These are phyloP conservation scores for Fonsecaea erecta DNA, from an alignment of 2,329 filamentous ascomycete genomes.

Conservation along the genomic window DNA sequence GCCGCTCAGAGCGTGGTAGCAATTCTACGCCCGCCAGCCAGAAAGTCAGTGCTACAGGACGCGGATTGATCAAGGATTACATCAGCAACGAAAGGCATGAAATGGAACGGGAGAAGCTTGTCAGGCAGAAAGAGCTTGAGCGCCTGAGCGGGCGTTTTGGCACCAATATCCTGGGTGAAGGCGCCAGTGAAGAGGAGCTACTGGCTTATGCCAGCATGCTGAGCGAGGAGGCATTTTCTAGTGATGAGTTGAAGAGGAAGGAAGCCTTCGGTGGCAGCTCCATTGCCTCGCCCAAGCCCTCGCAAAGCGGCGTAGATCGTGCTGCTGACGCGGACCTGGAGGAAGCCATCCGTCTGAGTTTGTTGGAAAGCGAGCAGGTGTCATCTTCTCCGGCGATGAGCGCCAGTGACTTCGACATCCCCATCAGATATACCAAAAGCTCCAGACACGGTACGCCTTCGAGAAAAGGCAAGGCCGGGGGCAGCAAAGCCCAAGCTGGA, in stretches of 20 bases:
- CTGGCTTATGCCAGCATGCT: conserved; percentile 66
- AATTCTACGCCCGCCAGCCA: conserved; percentile 60
- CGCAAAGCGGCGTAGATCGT: conserved; percentile 22
- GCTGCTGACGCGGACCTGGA: conserved; percentile 63
- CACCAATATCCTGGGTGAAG: conserved; percentile 69
- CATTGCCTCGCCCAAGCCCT: conserved; percentile 18
- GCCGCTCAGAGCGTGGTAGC: conserved; percentile 69
- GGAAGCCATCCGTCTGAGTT: conserved; percentile 64
- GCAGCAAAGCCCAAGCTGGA: conserved; percentile 44
- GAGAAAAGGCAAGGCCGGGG: conserved; percentile 38
- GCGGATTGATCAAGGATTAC: conserved; percentile 75
- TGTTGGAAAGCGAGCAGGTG: conserved; percentile 44
- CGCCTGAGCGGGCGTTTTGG: conserved; percentile 81
- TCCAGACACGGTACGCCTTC: conserved; percentile 35
- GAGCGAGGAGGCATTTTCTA: conserved; percentile 62
- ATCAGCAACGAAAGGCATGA: conserved; percentile 87
- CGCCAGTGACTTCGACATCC: conserved; percentile 38
- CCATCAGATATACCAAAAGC: conserved; percentile 45
- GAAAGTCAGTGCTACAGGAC: conserved; percentile 64
- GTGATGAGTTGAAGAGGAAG: conserved; percentile 54
- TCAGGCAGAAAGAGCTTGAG: conserved; percentile 68
- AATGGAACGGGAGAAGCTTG: conserved; percentile 72
- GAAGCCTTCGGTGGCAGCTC: conserved; percentile 49
- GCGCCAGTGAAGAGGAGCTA: conserved; percentile 64
- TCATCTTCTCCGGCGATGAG: conserved; percentile 29